Evolutionary conservation across 1,284 basidiomycete genomes (phyloP).

Genomic region (Pascua guehoae): DNA sequence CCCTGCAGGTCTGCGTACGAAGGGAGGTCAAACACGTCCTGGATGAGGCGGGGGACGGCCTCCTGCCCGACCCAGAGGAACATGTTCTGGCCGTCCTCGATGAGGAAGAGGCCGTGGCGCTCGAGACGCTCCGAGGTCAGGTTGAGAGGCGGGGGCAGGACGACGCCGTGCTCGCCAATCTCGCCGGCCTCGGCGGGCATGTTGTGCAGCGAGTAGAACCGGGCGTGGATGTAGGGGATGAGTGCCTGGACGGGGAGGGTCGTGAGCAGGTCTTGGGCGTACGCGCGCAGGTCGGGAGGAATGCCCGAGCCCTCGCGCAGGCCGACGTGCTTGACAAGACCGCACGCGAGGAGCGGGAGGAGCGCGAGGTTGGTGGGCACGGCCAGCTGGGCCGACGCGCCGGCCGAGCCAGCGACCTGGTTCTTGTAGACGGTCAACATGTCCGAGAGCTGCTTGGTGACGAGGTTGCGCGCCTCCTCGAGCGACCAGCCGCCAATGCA

Average conservation of each 20-base stretch:
- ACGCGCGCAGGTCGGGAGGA: constrained; percentile 91
- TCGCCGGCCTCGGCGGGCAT: constrained; percentile 60
- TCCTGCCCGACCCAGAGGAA: constrained; percentile 98
- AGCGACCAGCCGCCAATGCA: constrained; percentile 70
- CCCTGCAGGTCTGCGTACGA: constrained; percentile 83
- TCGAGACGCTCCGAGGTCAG: constrained; percentile 90
- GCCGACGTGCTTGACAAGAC: constrained; percentile 91
- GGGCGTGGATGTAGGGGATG: constrained; percentile 89
- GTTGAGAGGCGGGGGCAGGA: constrained; percentile 63
- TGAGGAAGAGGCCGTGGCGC: constrained; percentile 90
- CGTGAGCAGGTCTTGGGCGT: constrained; percentile 88
- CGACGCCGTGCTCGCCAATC: constrained; percentile 39
- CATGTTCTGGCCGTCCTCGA: constrained; percentile 96
- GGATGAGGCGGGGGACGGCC: constrained; percentile 86
- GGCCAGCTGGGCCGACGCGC: constrained; percentile 89
- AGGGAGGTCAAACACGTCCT: constrained; percentile 90
- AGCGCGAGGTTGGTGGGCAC: constrained; percentile 91
- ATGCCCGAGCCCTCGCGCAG: constrained; percentile 93
- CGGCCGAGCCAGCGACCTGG: constrained; percentile 89
- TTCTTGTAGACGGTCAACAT: constrained; percentile 90
- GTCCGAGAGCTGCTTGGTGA: constrained; percentile 86
- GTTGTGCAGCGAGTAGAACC: constrained; percentile 93
- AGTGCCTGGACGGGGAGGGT: constrained; percentile 87
- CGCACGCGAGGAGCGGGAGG: constrained; percentile 83
- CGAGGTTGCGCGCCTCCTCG: constrained; percentile 88